Percentiles rank a stretch among this genome's conserved stretches.
Conservation (phyloP, 2,329 filamentous ascomycete genomes). For the Trichocomaceae sp. region DNA sequence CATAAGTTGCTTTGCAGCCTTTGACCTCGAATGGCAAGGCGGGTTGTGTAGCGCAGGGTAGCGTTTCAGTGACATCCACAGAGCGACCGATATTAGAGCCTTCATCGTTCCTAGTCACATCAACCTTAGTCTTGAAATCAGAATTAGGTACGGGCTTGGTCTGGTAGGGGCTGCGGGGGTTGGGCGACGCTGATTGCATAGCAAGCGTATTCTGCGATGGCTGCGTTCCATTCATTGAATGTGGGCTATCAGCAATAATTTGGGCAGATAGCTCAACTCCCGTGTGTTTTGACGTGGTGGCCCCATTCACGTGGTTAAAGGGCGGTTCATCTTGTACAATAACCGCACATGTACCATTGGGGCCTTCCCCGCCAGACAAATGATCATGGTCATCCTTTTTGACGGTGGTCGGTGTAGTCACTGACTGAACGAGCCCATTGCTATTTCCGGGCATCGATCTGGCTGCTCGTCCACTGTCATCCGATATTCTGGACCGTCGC, state of each 20-base stretch:
- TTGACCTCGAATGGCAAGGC: conserved; percentile 42
- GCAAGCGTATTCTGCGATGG: not conserved
- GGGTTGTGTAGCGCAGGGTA: not conserved
- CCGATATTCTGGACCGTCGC: conserved; percentile 44
- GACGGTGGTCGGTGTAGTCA: conserved; percentile 12
- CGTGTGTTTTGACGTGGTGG: not conserved
- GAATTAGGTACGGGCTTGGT: not conserved
- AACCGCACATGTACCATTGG: not conserved
- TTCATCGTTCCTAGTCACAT: not conserved
- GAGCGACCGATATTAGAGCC: not conserved
- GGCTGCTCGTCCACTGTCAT: conserved; percentile 34
- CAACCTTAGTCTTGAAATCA: not conserved
- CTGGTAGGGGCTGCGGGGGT: not conserved
- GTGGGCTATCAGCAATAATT: not conserved
- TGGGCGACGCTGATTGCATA: not conserved
- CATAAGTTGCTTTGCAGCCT: conserved; percentile 55
- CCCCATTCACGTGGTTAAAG: not conserved
- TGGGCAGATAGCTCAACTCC: not conserved
- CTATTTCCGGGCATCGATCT: conserved; percentile 53
- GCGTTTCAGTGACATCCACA: not conserved
- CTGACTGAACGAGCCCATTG: conserved; percentile 18
- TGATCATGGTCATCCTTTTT: not conserved
- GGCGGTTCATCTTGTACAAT: not conserved
- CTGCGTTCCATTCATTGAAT: conserved; percentile 1
- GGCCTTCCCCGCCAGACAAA: not conserved